A percentile compares a stretch with the other conserved stretches of the same genome.
Evolutionary conservation across 2,329 filamentous ascomycete genomes (phyloP).

Genomic region (Cercospora citrullina): DNA sequence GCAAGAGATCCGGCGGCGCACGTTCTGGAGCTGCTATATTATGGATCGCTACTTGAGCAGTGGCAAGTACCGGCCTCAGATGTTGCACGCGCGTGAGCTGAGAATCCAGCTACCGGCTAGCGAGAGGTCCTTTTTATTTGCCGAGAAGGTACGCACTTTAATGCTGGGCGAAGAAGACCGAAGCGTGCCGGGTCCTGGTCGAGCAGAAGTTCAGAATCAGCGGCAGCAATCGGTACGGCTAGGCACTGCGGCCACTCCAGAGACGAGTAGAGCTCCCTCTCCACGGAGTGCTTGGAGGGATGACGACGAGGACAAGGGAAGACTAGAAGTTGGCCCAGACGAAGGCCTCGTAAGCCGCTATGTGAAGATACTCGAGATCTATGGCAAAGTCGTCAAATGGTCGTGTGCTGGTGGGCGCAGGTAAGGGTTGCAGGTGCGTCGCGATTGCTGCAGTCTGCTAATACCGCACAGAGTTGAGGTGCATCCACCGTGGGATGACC

Average conservation of each 20-base stretch:
- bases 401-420: slow-evolving; percentile 59
- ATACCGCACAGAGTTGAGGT: slow-evolving; percentile 45
- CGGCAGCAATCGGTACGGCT: slow-evolving; percentile 49
- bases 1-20: slow-evolving; percentile 65
- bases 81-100: slow-evolving; percentile 60
- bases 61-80: slow-evolving; percentile 61
- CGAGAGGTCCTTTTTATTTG: slow-evolving; percentile 64
- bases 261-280: slow-evolving; percentile 23
- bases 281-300: slow-evolving; percentile 24
- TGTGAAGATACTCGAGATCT: slow-evolving; percentile 56
- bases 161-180: slow-evolving; percentile 48
- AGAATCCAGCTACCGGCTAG: slow-evolving; percentile 68
- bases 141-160: slow-evolving; percentile 57
- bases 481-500: slow-evolving; percentile 60
- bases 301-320: slow-evolving; percentile 46
- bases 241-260: slow-evolving; percentile 28
- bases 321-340: slow-evolving; percentile 54
- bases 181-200: slow-evolving; percentile 37
- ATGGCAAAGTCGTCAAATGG: slow-evolving; percentile 58
- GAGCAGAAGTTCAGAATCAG: slow-evolving; percentile 45
- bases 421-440: slow-evolving; percentile 37
- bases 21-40: slow-evolving; percentile 74
- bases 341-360: slow-evolving; percentile 53
- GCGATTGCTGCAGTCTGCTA: neutral
- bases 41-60: slow-evolving; percentile 69